Percentiles rank a stretch among this genome's conserved stretches.
Conservation (phyloP, 2,329 filamentous ascomycete genomes). For the Cordyceps tenuipes region DNA sequence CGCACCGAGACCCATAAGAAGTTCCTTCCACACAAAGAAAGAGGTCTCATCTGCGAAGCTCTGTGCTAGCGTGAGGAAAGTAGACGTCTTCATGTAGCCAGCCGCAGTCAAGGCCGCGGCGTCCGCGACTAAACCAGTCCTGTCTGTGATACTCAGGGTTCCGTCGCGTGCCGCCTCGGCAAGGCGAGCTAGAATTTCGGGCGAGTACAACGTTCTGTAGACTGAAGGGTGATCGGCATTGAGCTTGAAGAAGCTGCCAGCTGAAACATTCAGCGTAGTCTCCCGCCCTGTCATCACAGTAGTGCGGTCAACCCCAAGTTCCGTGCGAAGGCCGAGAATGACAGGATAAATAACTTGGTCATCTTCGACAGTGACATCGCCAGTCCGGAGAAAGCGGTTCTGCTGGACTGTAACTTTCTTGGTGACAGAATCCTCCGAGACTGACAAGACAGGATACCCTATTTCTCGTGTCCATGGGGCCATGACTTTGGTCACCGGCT, state of each 20-base stretch:
- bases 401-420: slow-evolving; percentile 81
- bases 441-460: slow-evolving; percentile 82
- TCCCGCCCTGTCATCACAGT: slow-evolving; percentile 46
- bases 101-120: slow-evolving; percentile 82
- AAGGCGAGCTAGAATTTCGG: slow-evolving; percentile 77
- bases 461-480: slow-evolving; percentile 96
- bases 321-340: slow-evolving; percentile 76
- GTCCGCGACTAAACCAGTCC: slow-evolving; percentile 90
- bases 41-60: slow-evolving; percentile 76
- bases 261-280: slow-evolving; percentile 65
- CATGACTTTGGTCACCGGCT: slow-evolving; percentile 84
- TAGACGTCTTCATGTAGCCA: slow-evolving; percentile 92
- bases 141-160: slow-evolving; percentile 76
- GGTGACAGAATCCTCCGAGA: slow-evolving; percentile 49
- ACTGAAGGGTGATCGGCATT: slow-evolving; percentile 91
- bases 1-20: slow-evolving; percentile 65
- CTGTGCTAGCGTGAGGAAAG: slow-evolving; percentile 74
- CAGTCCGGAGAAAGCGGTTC: slow-evolving; percentile 88
- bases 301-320: slow-evolving; percentile 63
- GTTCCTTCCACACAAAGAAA: slow-evolving; percentile 93
- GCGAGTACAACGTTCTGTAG: slow-evolving; percentile 82
- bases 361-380: slow-evolving; percentile 87
- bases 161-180: slow-evolving; percentile 67
- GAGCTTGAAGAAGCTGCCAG: slow-evolving; percentile 87
- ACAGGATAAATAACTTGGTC: slow-evolving; percentile 83